Evolutionary conservation across 2,329 filamentous ascomycete genomes (phyloP).

Genomic region (Coniochaeta pulveracea): DNA sequence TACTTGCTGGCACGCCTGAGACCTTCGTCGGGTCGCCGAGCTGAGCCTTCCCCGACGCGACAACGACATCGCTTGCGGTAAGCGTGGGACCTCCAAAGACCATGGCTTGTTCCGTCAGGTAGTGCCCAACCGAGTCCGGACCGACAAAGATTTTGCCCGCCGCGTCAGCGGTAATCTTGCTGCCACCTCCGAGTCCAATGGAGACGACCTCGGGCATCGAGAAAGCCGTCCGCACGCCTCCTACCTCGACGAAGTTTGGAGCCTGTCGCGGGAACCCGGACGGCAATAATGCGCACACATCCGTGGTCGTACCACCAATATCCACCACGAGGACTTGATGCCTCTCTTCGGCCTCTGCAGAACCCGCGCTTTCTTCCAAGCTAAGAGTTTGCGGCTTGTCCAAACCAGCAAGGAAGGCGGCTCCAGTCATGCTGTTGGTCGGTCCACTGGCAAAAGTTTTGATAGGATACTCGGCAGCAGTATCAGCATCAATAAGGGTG

Average conservation of each 20-base stretch:
- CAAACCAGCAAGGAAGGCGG: slow-evolving; percentile 39
- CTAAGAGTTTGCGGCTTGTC: slow-evolving; percentile 14
- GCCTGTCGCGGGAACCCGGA: slow-evolving; percentile 50
- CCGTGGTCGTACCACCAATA: slow-evolving; percentile 50
- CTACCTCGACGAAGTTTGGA: slow-evolving; percentile 44
- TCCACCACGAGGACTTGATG: slow-evolving; percentile 39
- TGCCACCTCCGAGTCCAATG: slow-evolving; percentile 45
- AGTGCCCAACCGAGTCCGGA: slow-evolving; percentile 43
- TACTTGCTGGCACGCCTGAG: slow-evolving; percentile 11
- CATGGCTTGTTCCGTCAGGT: slow-evolving; percentile 32
- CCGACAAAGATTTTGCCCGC: slow-evolving; percentile 29
- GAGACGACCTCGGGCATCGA: slow-evolving; percentile 43
- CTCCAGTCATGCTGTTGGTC: slow-evolving; percentile 41
- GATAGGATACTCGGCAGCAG: slow-evolving; percentile 36
- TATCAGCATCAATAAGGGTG: slow-evolving; percentile 34
- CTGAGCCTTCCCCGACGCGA: slow-evolving; percentile 20
- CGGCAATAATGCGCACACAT: slow-evolving; percentile 44
- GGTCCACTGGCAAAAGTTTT: slow-evolving; percentile 42
- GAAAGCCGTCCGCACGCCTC: slow-evolving; percentile 48
- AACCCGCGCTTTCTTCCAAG: not conserved
- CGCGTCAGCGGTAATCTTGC: slow-evolving; percentile 14
- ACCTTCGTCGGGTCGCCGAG: slow-evolving; percentile 20
- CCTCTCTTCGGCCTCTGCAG: slow-evolving; percentile 8
- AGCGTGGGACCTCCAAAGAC: slow-evolving; percentile 41
- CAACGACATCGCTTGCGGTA: slow-evolving; percentile 42